Evolutionary conservation across 2,329 filamentous ascomycete genomes (phyloP).

Genomic region (Aspergillus chevalieri): DNA sequence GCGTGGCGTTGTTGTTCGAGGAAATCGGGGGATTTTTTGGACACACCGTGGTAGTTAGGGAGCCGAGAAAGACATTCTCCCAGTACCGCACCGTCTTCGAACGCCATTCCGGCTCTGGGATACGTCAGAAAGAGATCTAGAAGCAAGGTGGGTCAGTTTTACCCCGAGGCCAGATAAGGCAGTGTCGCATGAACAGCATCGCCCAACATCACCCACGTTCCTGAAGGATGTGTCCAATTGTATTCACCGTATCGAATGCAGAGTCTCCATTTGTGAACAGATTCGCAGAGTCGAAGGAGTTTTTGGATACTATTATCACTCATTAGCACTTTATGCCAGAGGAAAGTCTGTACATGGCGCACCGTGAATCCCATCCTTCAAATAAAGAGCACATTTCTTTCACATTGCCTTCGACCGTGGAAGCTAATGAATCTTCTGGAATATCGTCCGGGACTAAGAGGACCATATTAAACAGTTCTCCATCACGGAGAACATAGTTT

Average conservation of each 20-base stretch:
- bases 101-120: constrained; percentile 53
- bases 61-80: constrained; percentile 50
- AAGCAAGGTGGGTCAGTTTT: neutral
- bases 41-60: constrained; percentile 29
- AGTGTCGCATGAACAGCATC: constrained; percentile 61
- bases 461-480: constrained; percentile 46
- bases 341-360: neutral
- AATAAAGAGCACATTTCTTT: constrained; percentile 51
- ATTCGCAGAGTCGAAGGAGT: constrained; percentile 51
- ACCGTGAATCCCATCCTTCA: constrained; percentile 52
- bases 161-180: constrained; percentile 53
- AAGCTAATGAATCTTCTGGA: constrained; percentile 46
- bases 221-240: constrained; percentile 53
- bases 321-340: neutral
- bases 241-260: constrained; percentile 51
- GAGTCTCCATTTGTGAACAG: constrained; percentile 57
- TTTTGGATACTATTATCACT: constrained; percentile 43
- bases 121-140: neutral
- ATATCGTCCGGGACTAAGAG: constrained; percentile 60
- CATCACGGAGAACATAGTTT: constrained; percentile 55
- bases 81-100: constrained; percentile 55
- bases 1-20: constrained; percentile 29
- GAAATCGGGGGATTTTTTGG: constrained; percentile 18
- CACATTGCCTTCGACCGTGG: constrained; percentile 45
- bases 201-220: constrained; percentile 54